Percentiles rank a stretch among this genome's conserved stretches.
These are phyloP conservation scores for Plantago major DNA, from an alignment of 257 asterid genomes.

Conservation along the genomic window DNA sequence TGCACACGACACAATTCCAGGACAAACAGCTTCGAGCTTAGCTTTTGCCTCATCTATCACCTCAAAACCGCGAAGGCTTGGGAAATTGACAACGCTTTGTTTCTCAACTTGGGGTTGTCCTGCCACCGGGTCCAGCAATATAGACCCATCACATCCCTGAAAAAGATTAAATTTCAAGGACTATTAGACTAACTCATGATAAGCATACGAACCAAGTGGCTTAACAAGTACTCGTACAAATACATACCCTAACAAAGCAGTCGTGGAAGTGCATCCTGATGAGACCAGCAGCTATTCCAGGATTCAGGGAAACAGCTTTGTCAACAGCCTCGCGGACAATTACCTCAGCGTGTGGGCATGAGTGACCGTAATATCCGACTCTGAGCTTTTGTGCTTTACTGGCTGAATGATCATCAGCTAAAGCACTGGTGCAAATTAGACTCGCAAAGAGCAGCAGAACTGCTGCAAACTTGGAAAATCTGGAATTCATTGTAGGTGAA, in stretches of 20 bases:
- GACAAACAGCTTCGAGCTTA: conserved; percentile 37
- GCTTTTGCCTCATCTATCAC: conserved; percentile 54
- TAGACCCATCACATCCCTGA: conserved; percentile 57
- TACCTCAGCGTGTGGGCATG: conserved; percentile 44
- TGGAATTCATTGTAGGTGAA: conserved; percentile 5
- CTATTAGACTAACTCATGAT: background rate
- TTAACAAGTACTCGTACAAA: too few relatives aligned
- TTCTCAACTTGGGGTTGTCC: conserved; percentile 41
- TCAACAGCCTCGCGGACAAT: conserved; percentile 42
- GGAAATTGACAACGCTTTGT: conserved; percentile 28
- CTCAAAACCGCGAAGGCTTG: conserved; percentile 46
- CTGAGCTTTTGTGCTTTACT: conserved; percentile 9
- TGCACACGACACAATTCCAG: conserved; percentile 43
- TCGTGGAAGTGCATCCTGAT: conserved; percentile 63
- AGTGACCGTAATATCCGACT: conserved; percentile 34
- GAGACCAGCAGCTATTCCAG: conserved; percentile 54
- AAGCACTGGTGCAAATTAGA: conserved; percentile 10
- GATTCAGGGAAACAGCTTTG: conserved; percentile 33
- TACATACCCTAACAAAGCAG: conserved; percentile 53
- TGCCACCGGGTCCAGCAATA: conserved; percentile 34
- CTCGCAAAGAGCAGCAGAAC: background rate
- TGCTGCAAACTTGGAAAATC: conserved; percentile 11
- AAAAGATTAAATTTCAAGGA: background rate
- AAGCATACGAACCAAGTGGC: background rate
- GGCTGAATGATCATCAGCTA: background rate